These are phyloP conservation scores for Parsonsia alboflavescens DNA, from an alignment of 257 asterid genomes.

Conservation along the genomic window DNA sequence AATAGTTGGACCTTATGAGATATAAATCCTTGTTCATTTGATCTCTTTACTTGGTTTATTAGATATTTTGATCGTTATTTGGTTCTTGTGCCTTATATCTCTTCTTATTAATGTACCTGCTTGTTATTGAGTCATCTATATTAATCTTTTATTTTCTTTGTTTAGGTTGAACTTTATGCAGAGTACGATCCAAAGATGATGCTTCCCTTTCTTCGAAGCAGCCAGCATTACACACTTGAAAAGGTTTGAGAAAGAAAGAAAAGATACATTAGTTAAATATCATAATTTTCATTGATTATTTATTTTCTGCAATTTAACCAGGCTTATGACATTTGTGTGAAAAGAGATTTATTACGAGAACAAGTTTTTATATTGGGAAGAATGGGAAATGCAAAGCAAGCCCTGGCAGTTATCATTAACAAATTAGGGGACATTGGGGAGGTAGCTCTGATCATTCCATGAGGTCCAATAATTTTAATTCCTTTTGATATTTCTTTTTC, in stretches of 20 bases:
- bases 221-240: conserved; percentile 97
- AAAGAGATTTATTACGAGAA: conserved; percentile 63
- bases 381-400: conserved; percentile 93
- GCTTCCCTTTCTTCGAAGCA: conserved; percentile 91
- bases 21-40: neutral
- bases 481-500: conserved; percentile 16
- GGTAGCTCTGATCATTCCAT: conserved; percentile 41
- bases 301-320: conserved; percentile 31
- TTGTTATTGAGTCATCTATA: neutral
- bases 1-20: neutral
- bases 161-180: conserved; percentile 94
- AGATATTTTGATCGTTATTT: neutral
- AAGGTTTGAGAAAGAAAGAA: conserved; percentile 45
- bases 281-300: conserved; percentile 3
- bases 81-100: neutral
- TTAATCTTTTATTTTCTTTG: neutral
- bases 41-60: neutral
- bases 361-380: conserved; percentile 98
- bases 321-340: conserved; percentile 91
- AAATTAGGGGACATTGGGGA: conserved; percentile 87
- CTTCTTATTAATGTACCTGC: neutral
- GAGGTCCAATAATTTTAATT: neutral
- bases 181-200: conserved; percentile 85
- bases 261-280: neutral
- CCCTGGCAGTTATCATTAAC: conserved; percentile 84